Base-by-base conservation (phyloP, 495 filamentous ascomycete genomes). In the Lepidopterella palustris region DNA sequence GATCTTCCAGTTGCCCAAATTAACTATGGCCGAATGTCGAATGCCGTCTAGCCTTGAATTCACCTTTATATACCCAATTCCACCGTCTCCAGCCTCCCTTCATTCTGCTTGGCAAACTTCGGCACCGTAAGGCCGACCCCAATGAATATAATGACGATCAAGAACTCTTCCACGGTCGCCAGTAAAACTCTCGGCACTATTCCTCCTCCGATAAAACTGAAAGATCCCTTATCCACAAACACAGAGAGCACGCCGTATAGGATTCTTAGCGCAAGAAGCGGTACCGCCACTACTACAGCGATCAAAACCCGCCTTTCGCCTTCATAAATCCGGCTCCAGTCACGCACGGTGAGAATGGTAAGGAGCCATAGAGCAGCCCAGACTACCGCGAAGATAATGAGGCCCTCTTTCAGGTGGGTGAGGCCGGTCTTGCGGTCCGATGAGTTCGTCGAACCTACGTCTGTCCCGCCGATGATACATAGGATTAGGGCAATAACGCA, bases 131-230 rank as follows among this genome's bases (percentile, higher is more conserved):
- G 35, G 3, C 9, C 35, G 18, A 42, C 35, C 13, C 13, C 2
- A 3, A 18, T 42, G 18, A 15, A 42, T 18, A 53, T 56, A 18
- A 66, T 28, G 5, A 70, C 64, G 2, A 70, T 64, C 28, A 70
- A 28, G 50, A 67, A 61, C 55, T 67, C 67, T 49, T 70, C 67
- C 11, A 62, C 26, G 11, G 67, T 57, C 15, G 67, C 64, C 64
- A 70, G 67, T 0, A 64, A 26, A 1, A 65, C 58, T 2, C 29
- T 32, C 4, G 61, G 45, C 18, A 51, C 55, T 2, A 67, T 53
- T 1, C 29, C 45, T 5, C 67, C 64, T 6, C 32, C 57, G 45
- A 67, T 23, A 11, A 65, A 45, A 20, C 45, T 58, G 59, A 70
- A 67, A 8, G 42, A 26, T 20, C 55, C 45, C 52, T 59, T 55